Base-by-base conservation (phyloP, 176 grass and related monocot genomes). In the Rhipidocladum racemiflorum region DNA sequence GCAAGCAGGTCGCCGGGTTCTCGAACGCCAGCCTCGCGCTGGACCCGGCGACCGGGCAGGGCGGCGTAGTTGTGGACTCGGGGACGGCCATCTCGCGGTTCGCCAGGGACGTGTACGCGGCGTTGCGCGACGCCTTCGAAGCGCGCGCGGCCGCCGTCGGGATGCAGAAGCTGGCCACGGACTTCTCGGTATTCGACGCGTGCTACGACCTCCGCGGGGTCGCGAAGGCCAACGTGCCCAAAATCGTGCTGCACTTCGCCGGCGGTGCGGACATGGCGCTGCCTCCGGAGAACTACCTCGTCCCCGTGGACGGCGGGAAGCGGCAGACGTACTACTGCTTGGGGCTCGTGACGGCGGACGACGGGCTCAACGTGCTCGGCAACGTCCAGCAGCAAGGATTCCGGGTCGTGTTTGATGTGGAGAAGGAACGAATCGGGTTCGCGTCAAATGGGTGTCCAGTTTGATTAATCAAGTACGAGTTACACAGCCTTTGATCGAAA, bases 301-400 rank as follows among this genome's bases (percentile, higher is more conserved):
- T 97, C 74, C 87, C 79, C 39, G 85, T 92, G 69, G 70, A 82
- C 48, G 63, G 23, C 25, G 63, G 43, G n/a, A 74, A 75, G 9
- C 55, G 69, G 53, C 55, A 80, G 28, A 70, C 25, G 24, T 83
- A 67, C 62, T 63, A 81, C 67, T 94, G 91, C 85, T 78, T 97
- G 9, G 94, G 85, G 6, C 69, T 97, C 5, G 51, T 85, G 8
- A 76, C 79, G 57, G 81, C 85, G 3, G 89, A 88, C 28, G 78
- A 75, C 29, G 91, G 67, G 60, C 84, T 87, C 63, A 90, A 54
- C 76, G 85, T 92, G 49, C 89, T 97, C 18, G 94, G 94, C 27
- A 97, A 94, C 70, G 90, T 97, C 30, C 91, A 92, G 78, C 91
- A 94, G 82, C 89, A 94, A 66, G 85, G 89, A 3, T 92, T 94